Conservation (phyloP, 2,329 filamentous ascomycete species). For the Chaetomium sp. region DNA sequence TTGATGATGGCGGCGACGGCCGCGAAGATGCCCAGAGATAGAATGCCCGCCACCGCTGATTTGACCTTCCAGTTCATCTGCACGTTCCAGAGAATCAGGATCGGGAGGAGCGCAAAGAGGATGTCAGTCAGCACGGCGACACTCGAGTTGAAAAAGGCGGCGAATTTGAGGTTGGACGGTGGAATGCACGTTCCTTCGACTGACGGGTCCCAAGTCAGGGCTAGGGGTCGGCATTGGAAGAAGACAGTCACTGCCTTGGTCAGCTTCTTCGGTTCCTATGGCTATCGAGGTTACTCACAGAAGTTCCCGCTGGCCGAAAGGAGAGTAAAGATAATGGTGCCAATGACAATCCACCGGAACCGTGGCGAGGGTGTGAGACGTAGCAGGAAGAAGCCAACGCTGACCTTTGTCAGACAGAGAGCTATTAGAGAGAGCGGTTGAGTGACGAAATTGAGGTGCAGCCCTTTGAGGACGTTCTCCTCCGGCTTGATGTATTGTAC, state of each 20-base stretch:
- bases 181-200: slow-evolving; percentile 35
- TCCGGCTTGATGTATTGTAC: slow-evolving; percentile 36
- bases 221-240: slow-evolving; percentile 35
- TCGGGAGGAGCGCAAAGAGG: slow-evolving; percentile 37
- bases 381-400: slow-evolving; percentile 39
- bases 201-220: slow-evolving; percentile 33
- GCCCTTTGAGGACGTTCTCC: slow-evolving; percentile 32
- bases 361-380: slow-evolving; percentile 33
- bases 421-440: slow-evolving; percentile 38
- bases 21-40: slow-evolving; percentile 38
- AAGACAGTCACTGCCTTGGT: slow-evolving; percentile 34
- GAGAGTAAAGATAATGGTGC: slow-evolving; percentile 35
- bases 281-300: slow-evolving; percentile 21
- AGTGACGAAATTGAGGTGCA: slow-evolving; percentile 40
- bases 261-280: neutral
- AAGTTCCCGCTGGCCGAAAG: slow-evolving; percentile 35
- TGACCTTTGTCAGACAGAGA: slow-evolving; percentile 38
- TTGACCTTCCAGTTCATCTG: slow-evolving; percentile 38
- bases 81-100: slow-evolving; percentile 38
- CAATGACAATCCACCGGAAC: slow-evolving; percentile 33
- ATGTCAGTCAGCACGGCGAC: slow-evolving; percentile 38
- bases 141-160: slow-evolving; percentile 37
- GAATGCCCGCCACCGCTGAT: slow-evolving; percentile 33
- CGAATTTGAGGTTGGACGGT: slow-evolving; percentile 34
- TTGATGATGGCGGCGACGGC: slow-evolving; percentile 37